phyloP scores from a whole-genome alignment of 306 rosid species.

The Cucumis cinereus region DNA sequence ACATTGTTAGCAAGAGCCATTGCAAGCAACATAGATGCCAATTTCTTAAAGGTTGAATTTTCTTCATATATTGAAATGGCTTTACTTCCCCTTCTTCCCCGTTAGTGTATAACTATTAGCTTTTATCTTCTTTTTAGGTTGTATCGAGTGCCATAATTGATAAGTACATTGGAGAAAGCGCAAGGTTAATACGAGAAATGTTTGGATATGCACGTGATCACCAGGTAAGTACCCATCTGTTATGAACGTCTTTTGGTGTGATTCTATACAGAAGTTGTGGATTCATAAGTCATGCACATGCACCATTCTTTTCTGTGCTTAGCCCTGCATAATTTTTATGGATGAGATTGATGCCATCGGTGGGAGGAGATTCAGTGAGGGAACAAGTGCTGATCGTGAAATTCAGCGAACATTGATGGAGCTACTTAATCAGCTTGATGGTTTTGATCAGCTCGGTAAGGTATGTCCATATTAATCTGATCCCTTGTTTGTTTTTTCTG shows the following conservation, averaged over 20 bases:
- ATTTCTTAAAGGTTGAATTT: conserved; percentile 65
- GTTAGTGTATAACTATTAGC: neutral
- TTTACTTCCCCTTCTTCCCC: neutral
- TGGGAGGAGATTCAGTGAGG: conserved; percentile 94
- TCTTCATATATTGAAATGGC: neutral
- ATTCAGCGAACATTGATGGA: conserved; percentile 96
- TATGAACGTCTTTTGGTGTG: neutral
- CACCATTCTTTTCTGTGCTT: conserved; percentile 8
- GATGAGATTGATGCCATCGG: conserved; percentile 99
- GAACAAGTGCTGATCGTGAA: conserved; percentile 98
- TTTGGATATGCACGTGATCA: conserved; percentile 99
- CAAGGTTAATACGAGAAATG: conserved; percentile 89
- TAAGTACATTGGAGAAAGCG: conserved; percentile 94
- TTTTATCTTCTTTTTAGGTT: conserved; percentile 33
- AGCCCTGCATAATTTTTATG: conserved; percentile 99
- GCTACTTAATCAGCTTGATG: conserved; percentile 92
- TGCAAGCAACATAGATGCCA: conserved; percentile 94
- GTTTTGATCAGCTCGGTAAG: conserved; percentile 97
- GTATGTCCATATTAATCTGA: conserved; percentile 21
- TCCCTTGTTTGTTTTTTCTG: neutral
- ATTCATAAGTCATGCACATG: conserved; percentile 4
- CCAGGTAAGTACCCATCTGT: conserved; percentile 40
- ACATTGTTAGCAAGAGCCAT: conserved; percentile 92
- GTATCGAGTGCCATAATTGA: conserved; percentile 96
- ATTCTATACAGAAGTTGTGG: neutral